Evolutionary conservation across 371 early-diverging fungal species (phyloP).

Genomic region (Haplosporangium sp.): DNA sequence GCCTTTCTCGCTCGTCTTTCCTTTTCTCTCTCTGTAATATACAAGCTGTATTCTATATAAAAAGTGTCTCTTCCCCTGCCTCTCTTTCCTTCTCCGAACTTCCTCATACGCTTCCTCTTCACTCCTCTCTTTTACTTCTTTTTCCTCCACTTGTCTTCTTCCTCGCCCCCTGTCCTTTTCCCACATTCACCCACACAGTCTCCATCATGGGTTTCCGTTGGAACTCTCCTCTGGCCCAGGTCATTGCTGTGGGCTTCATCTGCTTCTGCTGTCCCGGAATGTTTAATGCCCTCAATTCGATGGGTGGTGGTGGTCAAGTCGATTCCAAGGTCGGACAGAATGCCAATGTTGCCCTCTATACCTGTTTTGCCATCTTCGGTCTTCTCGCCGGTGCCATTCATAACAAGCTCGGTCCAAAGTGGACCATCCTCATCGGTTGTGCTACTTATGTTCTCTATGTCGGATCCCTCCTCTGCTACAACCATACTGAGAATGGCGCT

Average conservation of each 20-base stretch:
- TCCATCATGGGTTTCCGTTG: conserved; percentile 60
- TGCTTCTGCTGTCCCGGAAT: conserved; percentile 85
- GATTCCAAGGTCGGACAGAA: conserved; percentile 74
- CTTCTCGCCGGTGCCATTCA: conserved; percentile 72
- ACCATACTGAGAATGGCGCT: conserved; percentile 56
- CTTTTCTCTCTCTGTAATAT: no score
- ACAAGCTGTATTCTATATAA: no score
- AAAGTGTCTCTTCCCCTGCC: neutral
- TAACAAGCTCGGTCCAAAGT: conserved; percentile 68
- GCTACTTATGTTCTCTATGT: conserved; percentile 65
- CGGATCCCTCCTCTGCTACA: conserved; percentile 66
- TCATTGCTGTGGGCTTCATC: conserved; percentile 77
- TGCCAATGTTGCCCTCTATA: conserved; percentile 81
- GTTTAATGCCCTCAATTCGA: conserved; percentile 85
- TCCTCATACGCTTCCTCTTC: neutral
- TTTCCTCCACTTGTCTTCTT: neutral
- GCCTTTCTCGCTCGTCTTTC: no score
- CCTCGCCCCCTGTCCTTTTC: neutral
- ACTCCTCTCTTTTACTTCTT: neutral
- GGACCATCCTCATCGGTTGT: conserved; percentile 65
- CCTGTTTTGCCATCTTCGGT: conserved; percentile 78
- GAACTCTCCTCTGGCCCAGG: conserved; percentile 72
- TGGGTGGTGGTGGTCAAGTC: conserved; percentile 77
- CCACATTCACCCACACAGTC: neutral
- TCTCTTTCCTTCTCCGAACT: neutral